Percentiles rank a stretch among this genome's conserved stretches.
Conservation (phyloP, 2,329 filamentous ascomycete genomes). For the Ascochyta fabae region DNA sequence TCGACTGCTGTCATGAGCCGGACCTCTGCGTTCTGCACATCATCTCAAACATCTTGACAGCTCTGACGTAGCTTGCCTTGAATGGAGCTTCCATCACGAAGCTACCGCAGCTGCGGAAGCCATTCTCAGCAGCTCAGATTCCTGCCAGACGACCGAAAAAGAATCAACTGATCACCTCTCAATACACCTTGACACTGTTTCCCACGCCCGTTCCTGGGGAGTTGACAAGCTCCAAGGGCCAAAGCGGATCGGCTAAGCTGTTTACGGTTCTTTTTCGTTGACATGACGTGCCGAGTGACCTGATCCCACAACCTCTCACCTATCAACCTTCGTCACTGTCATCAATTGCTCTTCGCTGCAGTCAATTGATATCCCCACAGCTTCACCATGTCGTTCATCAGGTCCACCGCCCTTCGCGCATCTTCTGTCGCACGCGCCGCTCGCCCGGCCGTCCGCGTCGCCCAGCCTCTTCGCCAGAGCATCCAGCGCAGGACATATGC, state of each 20-base stretch:
- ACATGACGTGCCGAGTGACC: slow-evolving; percentile 18
- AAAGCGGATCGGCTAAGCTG: slow-evolving; percentile 15
- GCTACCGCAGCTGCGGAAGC: background rate
- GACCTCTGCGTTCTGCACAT: background rate
- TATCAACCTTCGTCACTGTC: slow-evolving; percentile 17
- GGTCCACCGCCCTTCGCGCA: slow-evolving; percentile 47
- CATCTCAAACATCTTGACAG: background rate
- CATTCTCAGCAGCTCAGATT: too few relatives aligned
- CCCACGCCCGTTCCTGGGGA: background rate
- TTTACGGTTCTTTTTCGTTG: slow-evolving; percentile 14
- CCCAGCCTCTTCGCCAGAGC: slow-evolving; percentile 49
- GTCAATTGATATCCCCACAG: slow-evolving; percentile 44
- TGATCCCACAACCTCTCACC: slow-evolving; percentile 8
- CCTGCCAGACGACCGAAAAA: background rate
- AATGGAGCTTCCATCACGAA: background rate
- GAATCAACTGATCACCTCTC: background rate
- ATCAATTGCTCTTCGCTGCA: slow-evolving; percentile 43
- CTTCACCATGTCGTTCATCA: slow-evolving; percentile 51
- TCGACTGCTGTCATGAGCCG: background rate
- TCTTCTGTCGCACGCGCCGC: slow-evolving; percentile 45
- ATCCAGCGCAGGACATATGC: slow-evolving; percentile 50
- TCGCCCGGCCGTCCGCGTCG: slow-evolving; percentile 45
- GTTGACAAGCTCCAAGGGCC: slow-evolving; percentile 4
- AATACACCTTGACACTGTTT: background rate
- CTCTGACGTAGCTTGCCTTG: slow-evolving; percentile 16